phyloP scores from a whole-genome alignment of 164 flowering plant genomes.

The Taxillus chinensis region DNA sequence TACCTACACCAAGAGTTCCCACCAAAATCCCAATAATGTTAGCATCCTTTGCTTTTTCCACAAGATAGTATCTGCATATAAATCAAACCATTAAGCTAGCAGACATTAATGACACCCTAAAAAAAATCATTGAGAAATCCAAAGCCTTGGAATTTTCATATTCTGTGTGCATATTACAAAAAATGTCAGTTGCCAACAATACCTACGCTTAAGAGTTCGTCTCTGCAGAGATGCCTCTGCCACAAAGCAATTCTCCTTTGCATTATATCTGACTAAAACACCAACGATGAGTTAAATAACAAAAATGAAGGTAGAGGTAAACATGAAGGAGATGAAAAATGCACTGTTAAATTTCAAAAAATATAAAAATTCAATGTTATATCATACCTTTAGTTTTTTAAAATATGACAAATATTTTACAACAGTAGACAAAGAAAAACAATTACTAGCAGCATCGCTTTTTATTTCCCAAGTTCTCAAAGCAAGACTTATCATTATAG shows the following conservation, averaged over 20 bases:
- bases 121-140: too few relatives aligned
- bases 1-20: conserved; percentile 97
- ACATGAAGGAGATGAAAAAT: background rate
- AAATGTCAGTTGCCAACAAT: conserved; percentile 5
- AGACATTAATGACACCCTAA: too few relatives aligned
- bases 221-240: conserved; percentile 55
- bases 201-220: conserved; percentile 88
- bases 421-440: too few relatives aligned
- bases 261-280: conserved; percentile 75
- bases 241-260: conserved; percentile 32
- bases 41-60: conserved; percentile 98
- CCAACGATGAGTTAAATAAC: background rate
- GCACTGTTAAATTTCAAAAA: background rate
- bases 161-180: too few relatives aligned
- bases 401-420: too few relatives aligned
- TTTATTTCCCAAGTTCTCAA: too few relatives aligned
- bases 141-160: too few relatives aligned
- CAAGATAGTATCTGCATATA: conserved; percentile 68
- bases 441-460: too few relatives aligned
- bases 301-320: background rate
- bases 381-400: too few relatives aligned
- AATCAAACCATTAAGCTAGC: too few relatives aligned
- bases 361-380: too few relatives aligned
- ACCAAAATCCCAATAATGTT: conserved; percentile 88
- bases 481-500: too few relatives aligned